Base-by-base conservation (phyloP, 495 filamentous ascomycete genomes). In the Aspergillus biplanus region DNA sequence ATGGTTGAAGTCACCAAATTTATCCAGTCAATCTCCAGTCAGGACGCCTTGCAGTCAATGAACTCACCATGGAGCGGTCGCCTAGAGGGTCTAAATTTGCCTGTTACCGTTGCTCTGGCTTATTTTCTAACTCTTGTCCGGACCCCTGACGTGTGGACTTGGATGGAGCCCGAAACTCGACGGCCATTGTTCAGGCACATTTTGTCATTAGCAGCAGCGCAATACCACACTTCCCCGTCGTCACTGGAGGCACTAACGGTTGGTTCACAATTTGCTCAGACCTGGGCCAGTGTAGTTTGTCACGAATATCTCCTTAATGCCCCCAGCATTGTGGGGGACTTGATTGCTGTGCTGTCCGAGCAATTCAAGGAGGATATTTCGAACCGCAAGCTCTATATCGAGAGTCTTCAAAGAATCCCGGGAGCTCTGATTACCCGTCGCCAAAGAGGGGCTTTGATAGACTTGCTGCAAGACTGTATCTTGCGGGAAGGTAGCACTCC, bases 281-380 rank as follows among this genome's bases (percentile, higher is more conserved):
- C 72, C 7, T 82, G 79, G 79, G 67, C 73, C n/a, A 74, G 73
- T 57, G 60, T 82, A 16, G 72, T 78, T 5, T 80, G 75, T 33
- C 75, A 80, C 47, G 79, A 82, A 47, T 82, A 82, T 57, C 71
- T 82, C 42, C 71, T 79, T 37, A 74, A 70, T 33, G 67, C 71
- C 4, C 77, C 77, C 12, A 62, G 56, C 11, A 68, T 82, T 55
- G 73, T 74, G 9, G 61, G 65, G 18, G 78, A 79, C 56, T 37
- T 82, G 34, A 67, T 71, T 21, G 59, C 65, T 46, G 66, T 81
- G 4, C 66, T 81, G 7, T 75, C 71, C n/a, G 68, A 73, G 32
- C 69, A 65, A 39, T 64, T 77, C 33, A 72, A 80, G 57, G 67
- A 68, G 18, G 73, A 78, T 42, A 49, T 56, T 18, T 39, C 65